Percentiles rank a stretch among this genome's conserved stretches.
Evolutionary conservation across 2,329 filamentous ascomycete species (phyloP).

Genomic region (Pyrenochaeta sp.): DNA sequence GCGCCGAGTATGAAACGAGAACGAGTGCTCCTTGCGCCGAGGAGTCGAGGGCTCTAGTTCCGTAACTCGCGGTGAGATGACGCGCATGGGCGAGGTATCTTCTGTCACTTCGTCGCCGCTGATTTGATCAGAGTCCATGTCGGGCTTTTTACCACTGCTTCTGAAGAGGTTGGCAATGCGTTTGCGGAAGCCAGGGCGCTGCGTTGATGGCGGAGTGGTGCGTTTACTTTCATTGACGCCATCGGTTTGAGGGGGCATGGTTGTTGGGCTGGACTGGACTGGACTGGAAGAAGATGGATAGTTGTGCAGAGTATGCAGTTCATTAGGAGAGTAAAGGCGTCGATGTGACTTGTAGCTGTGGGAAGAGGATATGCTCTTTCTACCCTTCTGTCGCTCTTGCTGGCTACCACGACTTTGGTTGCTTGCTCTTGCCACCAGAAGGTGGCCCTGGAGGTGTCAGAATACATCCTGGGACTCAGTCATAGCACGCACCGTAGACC

Average conservation of each 20-base stretch:
- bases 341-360: too few species aligned
- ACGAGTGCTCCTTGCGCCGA: neutral
- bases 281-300: too few species aligned
- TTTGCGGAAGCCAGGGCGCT: neutral
- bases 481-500: too few species aligned
- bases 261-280: too few species aligned
- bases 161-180: neutral
- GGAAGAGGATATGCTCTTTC: too few species aligned
- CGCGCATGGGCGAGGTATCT: constrained; percentile 1
- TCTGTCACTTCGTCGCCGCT: neutral
- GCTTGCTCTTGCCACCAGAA: too few species aligned
- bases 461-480: too few species aligned
- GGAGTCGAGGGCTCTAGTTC: neutral
- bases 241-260: constrained; percentile 2
- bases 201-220: neutral
- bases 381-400: too few species aligned
- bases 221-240: neutral
- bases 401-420: too few species aligned
- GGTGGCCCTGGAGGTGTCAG: too few species aligned
- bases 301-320: too few species aligned
- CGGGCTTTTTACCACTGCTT: neutral
- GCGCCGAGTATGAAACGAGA: constrained; percentile 1
- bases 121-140: neutral
- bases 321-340: too few species aligned
- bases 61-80: constrained; percentile 9